A percentile compares a stretch with the other conserved stretches of the same genome.
Evolutionary conservation across 2,329 filamentous ascomycete genomes (phyloP).

Genomic region (Paraphaeosphaeria sporulosa): DNA sequence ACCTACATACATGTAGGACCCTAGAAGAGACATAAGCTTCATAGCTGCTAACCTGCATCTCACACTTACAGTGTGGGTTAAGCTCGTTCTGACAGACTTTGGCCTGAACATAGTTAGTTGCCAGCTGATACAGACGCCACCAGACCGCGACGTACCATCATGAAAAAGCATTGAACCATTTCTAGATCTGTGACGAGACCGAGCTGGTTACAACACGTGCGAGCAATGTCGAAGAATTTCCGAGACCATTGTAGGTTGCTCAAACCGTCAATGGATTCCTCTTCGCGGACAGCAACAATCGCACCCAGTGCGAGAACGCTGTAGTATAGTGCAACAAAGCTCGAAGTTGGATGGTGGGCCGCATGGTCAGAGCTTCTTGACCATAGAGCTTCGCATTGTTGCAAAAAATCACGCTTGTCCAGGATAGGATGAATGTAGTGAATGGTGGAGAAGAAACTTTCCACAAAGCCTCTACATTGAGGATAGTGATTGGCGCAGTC

Average conservation of each 20-base stretch:
- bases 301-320: slow-evolving; percentile 58
- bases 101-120: slow-evolving; percentile 31
- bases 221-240: slow-evolving; percentile 55
- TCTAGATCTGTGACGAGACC: slow-evolving; percentile 57
- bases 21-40: not conserved
- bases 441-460: slow-evolving; percentile 58
- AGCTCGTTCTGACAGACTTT: slow-evolving; percentile 61
- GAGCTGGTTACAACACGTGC: slow-evolving; percentile 48
- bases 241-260: slow-evolving; percentile 57
- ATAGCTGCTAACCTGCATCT: not conserved
- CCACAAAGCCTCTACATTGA: slow-evolving; percentile 56
- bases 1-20: slow-evolving; percentile 59
- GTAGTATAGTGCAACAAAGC: slow-evolving; percentile 58
- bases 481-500: slow-evolving; percentile 43
- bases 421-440: slow-evolving; percentile 59
- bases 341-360: slow-evolving; percentile 41
- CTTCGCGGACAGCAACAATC: slow-evolving; percentile 54
- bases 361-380: slow-evolving; percentile 31
- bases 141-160: slow-evolving; percentile 39
- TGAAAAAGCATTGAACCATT: slow-evolving; percentile 58
- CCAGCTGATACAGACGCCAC: not conserved
- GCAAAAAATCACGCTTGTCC: slow-evolving; percentile 55
- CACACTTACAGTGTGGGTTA: slow-evolving; percentile 51
- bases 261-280: slow-evolving; percentile 53
- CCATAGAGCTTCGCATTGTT: slow-evolving; percentile 56